phyloP scores from a whole-genome alignment of 108 stramenopile species.

The Licmophora abbreviata region DNA sequence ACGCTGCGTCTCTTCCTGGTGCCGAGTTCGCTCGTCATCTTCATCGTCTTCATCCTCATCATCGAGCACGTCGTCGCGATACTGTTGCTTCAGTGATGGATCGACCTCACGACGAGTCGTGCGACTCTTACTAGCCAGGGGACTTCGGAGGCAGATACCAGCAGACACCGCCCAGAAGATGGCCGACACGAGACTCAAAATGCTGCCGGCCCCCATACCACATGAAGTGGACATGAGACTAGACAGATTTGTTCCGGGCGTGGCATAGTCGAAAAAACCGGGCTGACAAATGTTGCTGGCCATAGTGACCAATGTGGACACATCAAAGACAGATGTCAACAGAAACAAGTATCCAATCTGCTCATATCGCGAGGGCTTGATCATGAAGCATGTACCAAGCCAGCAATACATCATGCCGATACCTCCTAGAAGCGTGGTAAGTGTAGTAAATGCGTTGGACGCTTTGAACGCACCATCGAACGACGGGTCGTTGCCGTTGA shows the following conservation, averaged over 20 bases:
- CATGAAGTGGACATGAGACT: not conserved
- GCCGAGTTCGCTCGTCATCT: slow-evolving; percentile 3
- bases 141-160: not conserved
- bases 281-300: slow-evolving; percentile 2
- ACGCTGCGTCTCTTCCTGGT: not conserved
- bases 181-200: not conserved
- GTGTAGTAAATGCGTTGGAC: not conserved
- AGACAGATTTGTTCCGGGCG: not conserved
- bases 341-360: not conserved
- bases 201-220: not conserved
- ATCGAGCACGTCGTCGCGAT: slow-evolving; percentile 5
- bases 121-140: not conserved
- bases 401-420: not conserved
- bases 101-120: not conserved
- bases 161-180: not conserved
- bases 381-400: slow-evolving; percentile 2
- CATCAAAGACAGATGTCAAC: not conserved
- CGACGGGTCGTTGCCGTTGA: not conserved
- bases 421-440: slow-evolving; percentile 1
- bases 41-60: slow-evolving; percentile 2
- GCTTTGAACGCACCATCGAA: slow-evolving; percentile 1
- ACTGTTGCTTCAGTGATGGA: not conserved
- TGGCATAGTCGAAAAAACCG: slow-evolving; percentile 6
- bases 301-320: slow-evolving; percentile 3
- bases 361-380: not conserved